Evolutionary conservation across 768 basidiomycete genomes (phyloP).

Genomic region (Leucocoprinus leucothites): DNA sequence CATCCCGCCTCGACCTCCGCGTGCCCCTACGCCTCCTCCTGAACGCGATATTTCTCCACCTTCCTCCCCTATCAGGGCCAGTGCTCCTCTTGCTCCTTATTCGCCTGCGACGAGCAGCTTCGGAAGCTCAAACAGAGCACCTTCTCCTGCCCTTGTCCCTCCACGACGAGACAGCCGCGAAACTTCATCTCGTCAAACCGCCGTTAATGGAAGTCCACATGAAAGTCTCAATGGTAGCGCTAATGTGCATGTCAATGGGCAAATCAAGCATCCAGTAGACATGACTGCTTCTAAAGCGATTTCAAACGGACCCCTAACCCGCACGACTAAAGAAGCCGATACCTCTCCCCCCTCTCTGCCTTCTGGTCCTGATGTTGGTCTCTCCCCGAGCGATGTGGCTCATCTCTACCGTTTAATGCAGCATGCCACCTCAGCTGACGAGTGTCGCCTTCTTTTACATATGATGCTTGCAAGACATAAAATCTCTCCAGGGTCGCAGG

Average conservation of each 20-base stretch:
- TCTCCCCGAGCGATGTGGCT: constrained; percentile 44
- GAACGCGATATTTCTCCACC: constrained; percentile 30
- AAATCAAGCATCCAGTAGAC: constrained; percentile 1
- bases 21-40: constrained; percentile 36
- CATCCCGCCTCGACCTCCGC: constrained; percentile 56
- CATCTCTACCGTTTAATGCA: constrained; percentile 69
- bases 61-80: constrained; percentile 17
- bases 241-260: neutral
- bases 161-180: constrained; percentile 13
- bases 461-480: constrained; percentile 73
- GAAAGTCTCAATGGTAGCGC: constrained; percentile 14
- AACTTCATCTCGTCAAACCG: constrained; percentile 13
- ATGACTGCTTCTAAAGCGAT: constrained; percentile 13
- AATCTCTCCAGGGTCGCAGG: constrained; percentile 30
- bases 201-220: constrained; percentile 10
- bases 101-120: constrained; percentile 11
- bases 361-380: constrained; percentile 16
- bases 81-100: constrained; percentile 2
- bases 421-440: constrained; percentile 70
- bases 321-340: neutral
- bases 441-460: constrained; percentile 82
- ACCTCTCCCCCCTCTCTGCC: neutral
- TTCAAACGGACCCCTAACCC: neutral
- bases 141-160: constrained; percentile 12
- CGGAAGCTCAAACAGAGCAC: neutral